Base-by-base conservation (phyloP, 1,284 basidiomycete species). In the Malassezia furfur region DNA sequence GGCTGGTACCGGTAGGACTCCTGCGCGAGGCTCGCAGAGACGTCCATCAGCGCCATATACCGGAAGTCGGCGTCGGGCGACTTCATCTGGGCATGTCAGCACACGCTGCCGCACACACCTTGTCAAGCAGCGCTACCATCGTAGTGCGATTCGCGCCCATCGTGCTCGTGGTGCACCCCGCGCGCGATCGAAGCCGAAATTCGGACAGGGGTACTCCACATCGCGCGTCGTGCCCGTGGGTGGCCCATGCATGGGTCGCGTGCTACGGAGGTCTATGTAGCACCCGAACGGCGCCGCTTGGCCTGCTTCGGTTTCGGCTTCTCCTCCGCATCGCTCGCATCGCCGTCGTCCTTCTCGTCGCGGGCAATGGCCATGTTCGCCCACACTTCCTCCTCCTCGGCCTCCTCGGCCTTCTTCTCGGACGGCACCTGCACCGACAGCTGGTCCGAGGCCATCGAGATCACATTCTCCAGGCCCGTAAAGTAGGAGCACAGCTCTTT, bases 11-110 rank as follows among this genome's bases (percentile, higher is more conserved):
- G 50, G 37, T 66, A 67, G 35, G 61, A 58, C 10, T 58, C 56
- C 22, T 62, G 59, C 40, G 64, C 59, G 22, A 60, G 45, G 53
- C 64, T 66, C 34, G 21, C n/a, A 43, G 22, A 30, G 17, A 74
- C 56, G 38, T 74, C 71, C 52, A 65, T 68, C 51, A 74, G 61
- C 14, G 71, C 71, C 71, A 74, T 74, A 30, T 40, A 54, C 40
- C 67, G 62, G 19, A 70, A 66, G 53, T 72, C 70, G 28, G 70
- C 53, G 56, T 72, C 70, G 17, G 65, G 60, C 17, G 70, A 72
- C 48, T 64, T 64, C 68, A 71, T 72, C 60, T 64, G 31, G 22
- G 21, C 5, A 22, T 10, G 38, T 52, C 9, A 34, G 37, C 22
- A 10, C 6, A 22, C 22, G 5, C 6, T 12, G 25, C 11, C 5